Evolutionary conservation across 306 rosid species (phyloP).

Genomic region (Canavalia gladiata): DNA sequence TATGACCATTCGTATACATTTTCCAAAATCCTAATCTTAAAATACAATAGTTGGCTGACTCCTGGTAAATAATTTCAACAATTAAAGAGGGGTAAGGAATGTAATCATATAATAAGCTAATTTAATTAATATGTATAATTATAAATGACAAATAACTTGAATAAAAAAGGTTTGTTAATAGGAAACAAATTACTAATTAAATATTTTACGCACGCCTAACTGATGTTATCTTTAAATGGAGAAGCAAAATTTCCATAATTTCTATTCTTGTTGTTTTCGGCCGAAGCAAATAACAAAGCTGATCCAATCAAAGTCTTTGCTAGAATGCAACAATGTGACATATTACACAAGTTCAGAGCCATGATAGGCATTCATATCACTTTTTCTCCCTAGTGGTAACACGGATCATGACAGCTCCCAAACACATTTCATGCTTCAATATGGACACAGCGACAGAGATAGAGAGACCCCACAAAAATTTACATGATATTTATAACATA

Average conservation of each 20-base stretch:
- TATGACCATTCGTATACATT: no score
- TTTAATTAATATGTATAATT: no score
- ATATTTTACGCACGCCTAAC: not conserved
- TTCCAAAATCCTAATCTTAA: no score
- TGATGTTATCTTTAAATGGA: not conserved
- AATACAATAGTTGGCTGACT: no score
- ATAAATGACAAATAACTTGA: no score
- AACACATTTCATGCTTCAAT: slow-evolving; percentile 43
- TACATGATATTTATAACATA: slow-evolving; percentile 31
- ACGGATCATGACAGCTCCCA: slow-evolving; percentile 47
- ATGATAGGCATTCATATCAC: slow-evolving; percentile 6
- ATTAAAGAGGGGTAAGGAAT: no score
- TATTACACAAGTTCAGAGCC: not conserved
- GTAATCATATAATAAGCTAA: no score
- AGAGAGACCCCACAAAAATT: slow-evolving; percentile 46
- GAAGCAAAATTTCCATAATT: not conserved
- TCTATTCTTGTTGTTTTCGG: not conserved
- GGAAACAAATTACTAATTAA: not conserved
- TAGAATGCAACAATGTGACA: not conserved
- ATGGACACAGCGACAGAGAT: slow-evolving; percentile 45
- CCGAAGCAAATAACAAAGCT: not conserved
- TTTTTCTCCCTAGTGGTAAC: slow-evolving; percentile 43
- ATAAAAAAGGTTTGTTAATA: no score
- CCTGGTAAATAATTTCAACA: no score
- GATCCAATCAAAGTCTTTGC: not conserved